Evolutionary conservation across 2,329 filamentous ascomycete genomes (phyloP), one percentile per base, ranked within the genome.

Genomic region (Aspergillus neotritici): DNA sequence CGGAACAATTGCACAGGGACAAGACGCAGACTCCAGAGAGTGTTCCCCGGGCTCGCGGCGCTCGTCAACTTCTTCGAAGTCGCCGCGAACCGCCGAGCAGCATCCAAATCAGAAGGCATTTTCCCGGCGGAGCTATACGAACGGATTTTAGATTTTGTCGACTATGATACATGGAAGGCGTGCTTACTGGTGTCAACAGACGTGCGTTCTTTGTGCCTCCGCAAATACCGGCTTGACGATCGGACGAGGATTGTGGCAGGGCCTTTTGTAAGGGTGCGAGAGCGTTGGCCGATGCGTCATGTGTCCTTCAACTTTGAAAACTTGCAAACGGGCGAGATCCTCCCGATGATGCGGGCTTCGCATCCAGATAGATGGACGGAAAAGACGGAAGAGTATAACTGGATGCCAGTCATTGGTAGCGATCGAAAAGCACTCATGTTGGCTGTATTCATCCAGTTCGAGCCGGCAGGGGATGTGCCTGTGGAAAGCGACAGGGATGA

Each of bases 31-130:
- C 43, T 45, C 4, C 32, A 14, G 17, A 45, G 25, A 3, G 13
- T 28, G 21, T 45, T 45, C 32, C 43, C 37, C 11, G 43, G 43
- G 33, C 43, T 45, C 21, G 43, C 43, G 15, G 37, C 43, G 14
- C 37, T 45, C 12, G 43, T 37, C 8, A 45, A 45, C 37, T 45
- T 45, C 33, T 45, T 45, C 29, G 43, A 45, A 25, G 43, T 28
- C 2, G 37, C 43, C 8, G 43, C 37, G 28, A 40, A 32, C 13
- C 43, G 43, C 28, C 43, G 37, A 15, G 43, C 43, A 33, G 43
- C 37, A 25, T 40, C 37, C 17, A 45, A 37, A 32, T 33, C 43
- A 14, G 11, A 11, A 40, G 43, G 37, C 12, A 31, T 16, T 37
- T 28, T 45, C 14, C 43, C 32, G 17, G 13, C 16, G 15, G 43